phyloP scores from a whole-genome alignment of 352 stramenopile genomes.

The Globisporangium spiculum region DNA sequence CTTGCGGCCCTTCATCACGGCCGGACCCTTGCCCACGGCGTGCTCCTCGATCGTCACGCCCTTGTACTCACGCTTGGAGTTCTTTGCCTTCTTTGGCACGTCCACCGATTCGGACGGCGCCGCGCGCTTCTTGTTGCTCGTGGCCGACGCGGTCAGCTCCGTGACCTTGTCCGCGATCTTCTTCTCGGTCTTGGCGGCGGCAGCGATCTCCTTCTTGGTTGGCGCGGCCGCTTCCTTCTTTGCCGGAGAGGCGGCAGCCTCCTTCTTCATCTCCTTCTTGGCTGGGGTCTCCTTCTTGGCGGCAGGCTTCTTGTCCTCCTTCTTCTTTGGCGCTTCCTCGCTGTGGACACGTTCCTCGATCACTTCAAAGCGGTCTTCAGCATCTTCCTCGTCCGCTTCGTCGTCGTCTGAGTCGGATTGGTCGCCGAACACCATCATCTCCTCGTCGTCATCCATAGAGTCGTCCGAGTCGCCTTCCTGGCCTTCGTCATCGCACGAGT shows the following conservation, averaged over 20 bases:
- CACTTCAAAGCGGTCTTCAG: slow-evolving; percentile 62
- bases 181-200: slow-evolving; percentile 45
- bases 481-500: slow-evolving; percentile 31
- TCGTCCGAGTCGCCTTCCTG: slow-evolving; percentile 27
- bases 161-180: slow-evolving; percentile 54
- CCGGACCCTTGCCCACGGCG: slow-evolving; percentile 66
- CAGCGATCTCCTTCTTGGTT: slow-evolving; percentile 35
- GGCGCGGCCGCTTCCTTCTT: slow-evolving; percentile 29
- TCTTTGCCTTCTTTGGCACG: slow-evolving; percentile 79
- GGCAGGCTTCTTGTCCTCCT: slow-evolving; percentile 26
- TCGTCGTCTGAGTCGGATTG: slow-evolving; percentile 41
- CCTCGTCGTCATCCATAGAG: slow-evolving; percentile 43
- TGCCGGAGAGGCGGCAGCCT: slow-evolving; percentile 10
- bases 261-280: slow-evolving; percentile 35
- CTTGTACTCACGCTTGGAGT: slow-evolving; percentile 54
- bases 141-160: slow-evolving; percentile 34
- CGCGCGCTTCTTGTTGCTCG: slow-evolving; percentile 65
- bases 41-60: slow-evolving; percentile 78
- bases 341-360: slow-evolving; percentile 68
- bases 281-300: slow-evolving; percentile 20
- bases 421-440: slow-evolving; percentile 67
- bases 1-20: slow-evolving; percentile 60
- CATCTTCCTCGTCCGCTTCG: slow-evolving; percentile 37
- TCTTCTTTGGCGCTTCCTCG: slow-evolving; percentile 27
- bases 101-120: slow-evolving; percentile 55